Base-by-base conservation (phyloP, 1,139 yeast genomes). In the Suhomyces wounanorum region DNA sequence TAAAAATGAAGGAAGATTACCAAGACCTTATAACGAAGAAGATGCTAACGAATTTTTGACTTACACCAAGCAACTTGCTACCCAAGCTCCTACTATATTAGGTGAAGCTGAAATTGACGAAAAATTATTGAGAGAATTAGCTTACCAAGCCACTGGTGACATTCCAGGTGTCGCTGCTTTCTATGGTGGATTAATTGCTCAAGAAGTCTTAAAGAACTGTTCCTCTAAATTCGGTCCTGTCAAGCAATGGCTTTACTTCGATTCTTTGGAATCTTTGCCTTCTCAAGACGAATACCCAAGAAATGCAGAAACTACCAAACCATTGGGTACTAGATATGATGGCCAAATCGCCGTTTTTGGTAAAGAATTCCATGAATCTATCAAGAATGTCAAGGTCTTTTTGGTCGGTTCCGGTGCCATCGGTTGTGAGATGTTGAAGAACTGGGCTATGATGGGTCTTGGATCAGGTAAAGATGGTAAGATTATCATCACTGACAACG, bases 401-500 rank as follows among this genome's bases (percentile, higher is more conserved):
- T 77, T 94, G 58, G 99, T 94, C 40, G 99, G 99, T 47, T 84
- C 98, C 2, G 99, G 99, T 66, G 99, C 99, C 38, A 94, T 94
- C 77, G 99, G 99, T 44, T 94, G 99, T 74, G 99, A 94, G 73
- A 94, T 95, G 95, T 79, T 94, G 64, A 94, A 94, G 72, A 92
- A 91, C 66, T 94, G 98, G 98, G 97, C 99, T 8, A 81, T 94
- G 82, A 81, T 92, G 84, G 99, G 99, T 45, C 76, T 94, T 51
- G 98, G 96, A 33, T 79, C 96, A 25, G 98, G 99, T 33, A 89
- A 94, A 37, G 69, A 87, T 3, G 99, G 99, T 63, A 80, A 83
- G 59, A 89, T 94, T 55, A 72, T 73, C 47, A 86, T 95, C 43
- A 94, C 99, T 40, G 99, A 94, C 72, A 95, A 86, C 66, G 99